Percentiles rank a stretch among this genome's conserved stretches.
Evolutionary conservation across 208 protist species (phyloP).

Genomic region (Zelonia costaricensis): DNA sequence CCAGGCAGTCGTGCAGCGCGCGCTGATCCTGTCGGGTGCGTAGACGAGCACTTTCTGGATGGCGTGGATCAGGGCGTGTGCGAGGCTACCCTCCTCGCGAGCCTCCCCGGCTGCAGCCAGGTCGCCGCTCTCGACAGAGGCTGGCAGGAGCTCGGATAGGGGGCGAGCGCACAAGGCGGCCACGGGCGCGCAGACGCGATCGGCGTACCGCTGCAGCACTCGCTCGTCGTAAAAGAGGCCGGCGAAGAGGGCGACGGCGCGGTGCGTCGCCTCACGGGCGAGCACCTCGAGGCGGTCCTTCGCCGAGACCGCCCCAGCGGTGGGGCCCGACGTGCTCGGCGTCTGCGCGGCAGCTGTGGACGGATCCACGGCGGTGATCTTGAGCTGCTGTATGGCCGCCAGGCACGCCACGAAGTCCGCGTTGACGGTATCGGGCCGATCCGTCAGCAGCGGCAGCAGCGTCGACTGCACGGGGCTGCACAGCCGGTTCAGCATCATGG

Average conservation of each 20-base stretch:
- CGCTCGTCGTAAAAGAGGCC: constrained; percentile 26
- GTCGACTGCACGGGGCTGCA: constrained; percentile 14
- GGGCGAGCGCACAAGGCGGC: constrained; percentile 18
- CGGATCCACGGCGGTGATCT: constrained; percentile 13
- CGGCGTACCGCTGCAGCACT: constrained; percentile 25
- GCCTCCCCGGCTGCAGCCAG: too few species aligned
- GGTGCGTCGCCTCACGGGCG: constrained; percentile 21
- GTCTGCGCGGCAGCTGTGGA: not conserved
- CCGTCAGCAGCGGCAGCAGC: constrained; percentile 24
- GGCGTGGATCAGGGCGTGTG: constrained; percentile 3
- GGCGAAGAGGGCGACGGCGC: constrained; percentile 18
- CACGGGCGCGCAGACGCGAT: constrained; percentile 19
- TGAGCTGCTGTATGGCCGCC: constrained; percentile 40
- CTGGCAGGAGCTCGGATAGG: constrained; percentile 5
- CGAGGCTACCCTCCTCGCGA: constrained; percentile 9
- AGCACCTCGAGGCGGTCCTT: constrained; percentile 25
- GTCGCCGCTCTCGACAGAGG: not conserved
- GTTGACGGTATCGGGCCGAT: constrained; percentile 20
- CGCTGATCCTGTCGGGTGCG: constrained; percentile 51
- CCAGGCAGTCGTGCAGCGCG: constrained; percentile 45
- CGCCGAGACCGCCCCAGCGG: not conserved
- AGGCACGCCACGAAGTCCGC: constrained; percentile 42
- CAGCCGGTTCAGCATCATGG: constrained; percentile 15
- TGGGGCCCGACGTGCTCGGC: not conserved
- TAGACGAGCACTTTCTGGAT: constrained; percentile 44